phyloP scores from a whole-genome alignment of 1,139 yeast species.

The Lodderomyces parapsilosis region DNA sequence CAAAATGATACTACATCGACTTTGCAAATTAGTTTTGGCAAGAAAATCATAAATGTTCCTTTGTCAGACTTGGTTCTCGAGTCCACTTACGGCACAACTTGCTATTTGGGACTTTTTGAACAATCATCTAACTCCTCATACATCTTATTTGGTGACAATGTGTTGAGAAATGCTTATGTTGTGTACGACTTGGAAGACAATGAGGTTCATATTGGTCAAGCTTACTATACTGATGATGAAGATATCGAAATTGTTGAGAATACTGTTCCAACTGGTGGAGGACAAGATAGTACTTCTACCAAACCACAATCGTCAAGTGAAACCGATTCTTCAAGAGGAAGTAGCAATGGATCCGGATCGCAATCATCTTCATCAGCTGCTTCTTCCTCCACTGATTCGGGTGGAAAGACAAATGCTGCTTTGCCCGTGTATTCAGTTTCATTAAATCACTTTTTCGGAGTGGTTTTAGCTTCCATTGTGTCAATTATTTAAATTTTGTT shows the following conservation, averaged over 20 bases:
- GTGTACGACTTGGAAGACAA: slow-evolving; percentile 73
- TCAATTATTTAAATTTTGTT: no score
- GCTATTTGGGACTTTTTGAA: slow-evolving; percentile 31
- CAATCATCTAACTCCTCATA: slow-evolving; percentile 20
- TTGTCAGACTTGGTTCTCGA: slow-evolving; percentile 24
- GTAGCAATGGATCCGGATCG: background rate
- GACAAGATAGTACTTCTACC: slow-evolving; percentile 5
- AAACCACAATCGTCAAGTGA: background rate
- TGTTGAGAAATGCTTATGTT: slow-evolving; percentile 70
- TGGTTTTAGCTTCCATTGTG: background rate
- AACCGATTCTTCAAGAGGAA: background rate
- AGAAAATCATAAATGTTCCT: slow-evolving; percentile 35
- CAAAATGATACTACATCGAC: slow-evolving; percentile 4
- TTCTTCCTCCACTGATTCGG: background rate
- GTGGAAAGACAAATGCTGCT: background rate
- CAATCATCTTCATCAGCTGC: background rate
- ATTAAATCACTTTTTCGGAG: background rate
- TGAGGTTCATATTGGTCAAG: slow-evolving; percentile 69
- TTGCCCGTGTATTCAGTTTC: background rate
- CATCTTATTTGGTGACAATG: slow-evolving; percentile 64
- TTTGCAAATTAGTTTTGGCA: slow-evolving; percentile 38
- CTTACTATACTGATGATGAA: slow-evolving; percentile 28
- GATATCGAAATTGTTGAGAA: slow-evolving; percentile 9
- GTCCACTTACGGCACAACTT: slow-evolving; percentile 15
- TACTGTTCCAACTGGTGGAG: slow-evolving; percentile 10